A percentile compares a stretch with the other conserved stretches of the same genome.
phyloP scores from a whole-genome alignment of 2,329 filamentous ascomycete genomes.

The Lachnellula cervina region DNA sequence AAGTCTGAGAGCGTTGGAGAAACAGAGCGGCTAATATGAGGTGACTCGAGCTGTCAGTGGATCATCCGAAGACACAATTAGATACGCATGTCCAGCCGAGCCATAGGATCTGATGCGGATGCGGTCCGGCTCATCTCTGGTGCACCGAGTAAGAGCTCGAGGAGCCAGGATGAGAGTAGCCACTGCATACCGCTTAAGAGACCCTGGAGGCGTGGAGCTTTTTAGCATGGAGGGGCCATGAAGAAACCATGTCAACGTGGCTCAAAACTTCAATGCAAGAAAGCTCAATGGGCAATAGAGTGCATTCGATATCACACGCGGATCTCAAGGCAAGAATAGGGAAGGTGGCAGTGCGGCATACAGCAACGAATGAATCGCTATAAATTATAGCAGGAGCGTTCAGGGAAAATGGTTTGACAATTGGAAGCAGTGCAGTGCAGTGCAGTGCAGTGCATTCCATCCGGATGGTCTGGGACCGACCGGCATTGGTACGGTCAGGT shows the following conservation, averaged over 20 bases:
- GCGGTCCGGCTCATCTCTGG: slow-evolving; percentile 38
- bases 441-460: neutral
- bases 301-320: slow-evolving; percentile 13
- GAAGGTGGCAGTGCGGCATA: slow-evolving; percentile 10
- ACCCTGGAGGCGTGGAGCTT: slow-evolving; percentile 11
- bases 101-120: slow-evolving; percentile 42
- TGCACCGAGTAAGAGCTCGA: slow-evolving; percentile 25
- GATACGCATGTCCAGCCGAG: slow-evolving; percentile 38
- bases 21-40: slow-evolving; percentile 39
- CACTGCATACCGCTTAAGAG: slow-evolving; percentile 36
- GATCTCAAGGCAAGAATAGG: slow-evolving; percentile 5
- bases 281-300: slow-evolving; percentile 7
- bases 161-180: slow-evolving; percentile 22
- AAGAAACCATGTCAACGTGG: slow-evolving; percentile 12
- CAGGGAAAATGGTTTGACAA: neutral
- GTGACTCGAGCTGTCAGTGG: slow-evolving; percentile 41
- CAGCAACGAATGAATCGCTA: slow-evolving; percentile 12
- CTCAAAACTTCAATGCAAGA: slow-evolving; percentile 18
- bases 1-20: slow-evolving; percentile 28
- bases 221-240: slow-evolving; percentile 9
- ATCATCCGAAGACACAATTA: slow-evolving; percentile 30
- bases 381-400: neutral
- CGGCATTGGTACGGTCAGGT: neutral
- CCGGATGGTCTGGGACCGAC: neutral
- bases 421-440: neutral